Evolutionary conservation across 768 basidiomycete genomes (phyloP), one percentile per base, ranked within the genome.

Genomic region (Panellus pusillus): DNA sequence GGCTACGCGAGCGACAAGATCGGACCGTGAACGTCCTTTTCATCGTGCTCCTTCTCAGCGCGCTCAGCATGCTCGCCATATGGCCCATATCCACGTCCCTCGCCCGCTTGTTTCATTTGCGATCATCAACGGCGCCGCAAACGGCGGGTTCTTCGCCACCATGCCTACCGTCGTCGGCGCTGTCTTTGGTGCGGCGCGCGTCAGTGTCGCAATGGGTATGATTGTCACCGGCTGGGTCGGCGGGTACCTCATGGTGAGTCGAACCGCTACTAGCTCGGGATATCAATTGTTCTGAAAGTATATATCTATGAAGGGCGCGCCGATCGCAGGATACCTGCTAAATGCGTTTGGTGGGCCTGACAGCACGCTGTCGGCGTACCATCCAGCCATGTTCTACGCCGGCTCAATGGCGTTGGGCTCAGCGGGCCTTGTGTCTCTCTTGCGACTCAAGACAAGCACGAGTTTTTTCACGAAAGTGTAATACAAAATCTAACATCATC

Each of bases 181-280:
- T 18, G 39, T 68, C 9, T 73, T 68, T 47, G 66, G 65, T 19
- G 37, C 62, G n/a, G 66, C 57, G 11, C 54, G 69, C 20, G 56
- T 69, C 17, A 54, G 65, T n/a, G 61, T 63, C 17, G 69, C 70
- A 1, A 65, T 73, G 32, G 67, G 66, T n/a, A 70, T 72, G 70
- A 55, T 69, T 28, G 61, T 67, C 27, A 65, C 65, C 0, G 70
- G 66, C 4, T 70, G 67, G 68, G 62, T 62, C 0, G 56, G 65
- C 27, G 68, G 70, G 36, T 70, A 58, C 31, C 49, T 58, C 14
- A 35, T 58, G 54, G 54, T 55, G 32, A 24, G 47, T 35, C 32
- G 3, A 2, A 9, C 32, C 7, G 9, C 7, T 38, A 7, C 17
- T 13, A 14, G 12, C 4, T 24, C 11, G 11, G 11, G 15, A 9